Evolutionary conservation across 176 grass and related monocot species (phyloP), one percentile per base, ranked within the genome.

Genomic region (Avena eriantha): DNA sequence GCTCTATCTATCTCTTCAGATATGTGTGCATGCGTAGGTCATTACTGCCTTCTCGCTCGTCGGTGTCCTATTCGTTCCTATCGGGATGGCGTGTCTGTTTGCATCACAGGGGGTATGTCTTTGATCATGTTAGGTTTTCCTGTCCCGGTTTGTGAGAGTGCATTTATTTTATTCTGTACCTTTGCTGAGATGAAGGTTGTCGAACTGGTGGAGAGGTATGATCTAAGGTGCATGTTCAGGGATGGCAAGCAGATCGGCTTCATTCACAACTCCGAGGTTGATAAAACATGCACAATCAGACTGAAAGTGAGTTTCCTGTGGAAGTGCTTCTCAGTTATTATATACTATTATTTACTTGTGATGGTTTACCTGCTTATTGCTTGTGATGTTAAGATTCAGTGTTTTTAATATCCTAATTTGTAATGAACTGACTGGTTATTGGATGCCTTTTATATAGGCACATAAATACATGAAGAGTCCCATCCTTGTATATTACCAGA

Each of bases 391-490:
- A 65, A 18, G 22, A 66, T 56, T 18, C 73, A 45, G 61, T 83
- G 61, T 34, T 64, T 88, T 50, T 8, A 55, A 55, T 55, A 55
- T 55, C 15, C 53, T 56, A 7, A 19, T 17, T 56, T 19, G 1
- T 19, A 19, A 6, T 65, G 50, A 50, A 47, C 22, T 49, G 80
- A 56, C 14, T 58, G 13, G 12, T 45, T 67, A 4, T 51, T 78
- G 64, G 35, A 76, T 76, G 85, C 59, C 24, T 88, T 90, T 82
- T 36, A 34, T 34, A 34, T 76, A 98, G 93, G 89, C 95, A 8
- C 93, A 93, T 35, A 98, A 91, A 82, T 41, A 67, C 17, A 95
- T 94, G 93, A 92, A 89, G 60, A 92, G 89, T 76, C 93, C 91
- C 66, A 84, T 98, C 89, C 84, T 95, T 33, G 73, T 98, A 3